Conservation (phyloP, 768 basidiomycete genomes). For the Gloeostereum incarnatum region DNA sequence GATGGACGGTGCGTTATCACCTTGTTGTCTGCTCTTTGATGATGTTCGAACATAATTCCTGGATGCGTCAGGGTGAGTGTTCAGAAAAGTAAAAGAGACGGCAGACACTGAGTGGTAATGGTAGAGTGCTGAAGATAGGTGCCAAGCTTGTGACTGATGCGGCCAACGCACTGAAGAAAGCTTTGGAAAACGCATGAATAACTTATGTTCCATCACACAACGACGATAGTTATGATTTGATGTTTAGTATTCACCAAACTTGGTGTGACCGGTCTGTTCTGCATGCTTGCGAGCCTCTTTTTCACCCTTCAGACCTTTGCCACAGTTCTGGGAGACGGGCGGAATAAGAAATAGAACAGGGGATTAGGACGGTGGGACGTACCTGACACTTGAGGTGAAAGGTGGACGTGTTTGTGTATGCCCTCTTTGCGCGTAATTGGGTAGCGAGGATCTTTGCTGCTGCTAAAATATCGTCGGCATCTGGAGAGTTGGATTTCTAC, state of each 20-base stretch:
- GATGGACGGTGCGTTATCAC: constrained; percentile 50
- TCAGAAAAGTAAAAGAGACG: neutral
- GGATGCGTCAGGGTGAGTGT: constrained; percentile 14
- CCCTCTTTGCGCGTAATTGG: constrained; percentile 65
- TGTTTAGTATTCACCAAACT: constrained; percentile 71
- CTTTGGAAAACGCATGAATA: constrained; percentile 9
- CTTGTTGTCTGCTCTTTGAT: neutral
- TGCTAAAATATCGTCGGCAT: constrained; percentile 44
- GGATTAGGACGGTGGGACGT: constrained; percentile 13
- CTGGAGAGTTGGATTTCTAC: constrained; percentile 22
- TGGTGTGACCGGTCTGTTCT: constrained; percentile 73
- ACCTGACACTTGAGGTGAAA: constrained; percentile 89
- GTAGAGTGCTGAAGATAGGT: constrained; percentile 20
- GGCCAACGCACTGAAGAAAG: constrained; percentile 21
- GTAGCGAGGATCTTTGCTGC: constrained; percentile 68
- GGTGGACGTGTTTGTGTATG: constrained; percentile 86
- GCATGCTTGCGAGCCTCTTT: constrained; percentile 90
- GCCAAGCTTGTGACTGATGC: constrained; percentile 27
- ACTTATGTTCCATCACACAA: neutral
- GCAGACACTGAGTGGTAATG: constrained; percentile 2
- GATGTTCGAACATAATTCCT: neutral
- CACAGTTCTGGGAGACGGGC: constrained; percentile 52
- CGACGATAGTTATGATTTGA: neutral
- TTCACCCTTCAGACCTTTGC: constrained; percentile 84
- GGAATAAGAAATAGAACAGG: neutral